Base-by-base conservation (phyloP, 2,329 filamentous ascomycete genomes). In the Colletotrichum sp. region DNA sequence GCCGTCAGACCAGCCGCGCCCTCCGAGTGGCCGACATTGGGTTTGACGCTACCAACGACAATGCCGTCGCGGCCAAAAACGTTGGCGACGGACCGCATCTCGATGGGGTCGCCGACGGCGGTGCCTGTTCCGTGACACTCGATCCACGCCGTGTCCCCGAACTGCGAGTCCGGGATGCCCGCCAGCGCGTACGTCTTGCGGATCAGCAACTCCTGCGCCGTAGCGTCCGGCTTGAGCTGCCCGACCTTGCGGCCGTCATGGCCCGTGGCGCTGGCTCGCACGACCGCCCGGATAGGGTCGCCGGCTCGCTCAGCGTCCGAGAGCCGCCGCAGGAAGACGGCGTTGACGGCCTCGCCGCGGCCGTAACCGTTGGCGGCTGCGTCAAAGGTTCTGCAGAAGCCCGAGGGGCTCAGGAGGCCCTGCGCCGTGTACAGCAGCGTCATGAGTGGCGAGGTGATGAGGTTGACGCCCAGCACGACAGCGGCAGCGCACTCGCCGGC, bases 61-160 rank as follows among this genome's bases (percentile, higher is more conserved):
- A 80, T 73, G 1, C 79, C 80, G 1, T 76, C 36, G 3, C 77
- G 67, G 1, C 79, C 80, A 72, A 83, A 85, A 2, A 82, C 79
- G 4, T 71, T 74, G 1, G 77, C 76, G 7, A 87, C 80, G 0
- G 84, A 85, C 0, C 61, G 57, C 1, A 81, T 79, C 71, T 88
- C 86, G 1, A 81, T 74, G 0, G 90, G 89, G 72, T 92, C 90
- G 4, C 90, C 90, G 2, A 80, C 80, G 7, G 64, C 58, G 7
- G 86, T 87, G 4, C 84, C 85, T 1, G 85, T 86, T 5, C 84
- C 85, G 57, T 87, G 86, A 10, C 80, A 82, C 68, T 66, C 63
- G 63, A 66, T 52, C 34, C 34, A 66, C n/a, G 63, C 63, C 26
- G 63, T 66, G 18, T 66, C 21, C 21, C 21, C 63, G 26, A 52